phyloP scores from a whole-genome alignment of 2,329 filamentous ascomycete genomes.

The Aspergillus glaucus region DNA sequence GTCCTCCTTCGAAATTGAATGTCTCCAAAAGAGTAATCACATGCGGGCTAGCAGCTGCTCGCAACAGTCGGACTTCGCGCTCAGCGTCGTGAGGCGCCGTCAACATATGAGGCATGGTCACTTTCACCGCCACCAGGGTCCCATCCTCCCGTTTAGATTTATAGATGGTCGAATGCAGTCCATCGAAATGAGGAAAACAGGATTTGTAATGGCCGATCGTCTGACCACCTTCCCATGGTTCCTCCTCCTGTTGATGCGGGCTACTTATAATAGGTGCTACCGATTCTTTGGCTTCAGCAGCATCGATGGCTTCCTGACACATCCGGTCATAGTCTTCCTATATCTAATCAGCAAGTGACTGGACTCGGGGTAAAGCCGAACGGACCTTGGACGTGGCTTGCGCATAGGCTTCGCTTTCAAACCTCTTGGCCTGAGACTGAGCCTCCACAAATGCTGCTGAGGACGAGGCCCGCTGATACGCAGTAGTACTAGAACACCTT shows the following conservation, averaged over 20 bases:
- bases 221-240: constrained; percentile 27
- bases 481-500: constrained; percentile 38
- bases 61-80: constrained; percentile 72
- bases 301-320: constrained; percentile 35
- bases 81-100: constrained; percentile 75
- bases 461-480: constrained; percentile 42
- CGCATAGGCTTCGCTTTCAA: constrained; percentile 49
- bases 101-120: constrained; percentile 68
- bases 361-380: constrained; percentile 2
- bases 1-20: constrained; percentile 63
- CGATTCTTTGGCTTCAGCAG: constrained; percentile 19
- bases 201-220: constrained; percentile 51
- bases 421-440: constrained; percentile 54
- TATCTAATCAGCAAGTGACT: constrained; percentile 13
- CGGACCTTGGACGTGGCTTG: constrained; percentile 33
- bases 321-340: constrained; percentile 53
- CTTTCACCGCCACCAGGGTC: constrained; percentile 66
- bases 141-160: constrained; percentile 48
- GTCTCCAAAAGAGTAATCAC: constrained; percentile 66
- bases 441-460: constrained; percentile 43
- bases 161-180: constrained; percentile 79
- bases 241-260: constrained; percentile 18
- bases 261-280: constrained; percentile 17
- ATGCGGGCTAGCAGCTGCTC: constrained; percentile 50
- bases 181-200: constrained; percentile 54